Evolutionary conservation across 2,329 filamentous ascomycete genomes (phyloP).

Genomic region (Calonectria montana): DNA sequence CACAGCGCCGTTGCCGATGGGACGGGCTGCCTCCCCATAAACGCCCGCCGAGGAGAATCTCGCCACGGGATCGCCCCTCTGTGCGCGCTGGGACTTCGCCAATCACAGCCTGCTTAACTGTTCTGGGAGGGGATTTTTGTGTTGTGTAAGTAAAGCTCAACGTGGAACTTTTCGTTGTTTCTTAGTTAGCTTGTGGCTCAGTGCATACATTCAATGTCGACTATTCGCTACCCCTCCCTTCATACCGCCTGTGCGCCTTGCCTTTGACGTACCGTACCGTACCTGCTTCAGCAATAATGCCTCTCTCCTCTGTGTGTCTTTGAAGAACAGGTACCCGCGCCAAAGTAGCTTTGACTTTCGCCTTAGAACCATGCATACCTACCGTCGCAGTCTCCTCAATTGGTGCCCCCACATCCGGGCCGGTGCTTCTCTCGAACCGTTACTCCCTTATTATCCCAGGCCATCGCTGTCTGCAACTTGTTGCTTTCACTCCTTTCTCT

Average conservation of each 20-base stretch:
- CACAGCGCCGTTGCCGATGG: constrained; percentile 3
- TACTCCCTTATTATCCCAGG: background rate
- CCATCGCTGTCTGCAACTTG: background rate
- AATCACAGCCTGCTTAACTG: background rate
- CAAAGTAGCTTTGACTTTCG: constrained; percentile 8
- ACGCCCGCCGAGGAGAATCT: background rate
- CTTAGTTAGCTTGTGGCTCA: constrained; percentile 5
- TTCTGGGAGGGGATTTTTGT: background rate
- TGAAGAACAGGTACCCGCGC: background rate
- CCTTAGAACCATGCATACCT: constrained; percentile 8
- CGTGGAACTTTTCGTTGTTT: background rate
- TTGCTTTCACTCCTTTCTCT: background rate
- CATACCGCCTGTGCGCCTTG: background rate
- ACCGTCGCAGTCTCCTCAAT: constrained; percentile 9
- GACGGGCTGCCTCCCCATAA: background rate
- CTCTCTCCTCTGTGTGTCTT: background rate
- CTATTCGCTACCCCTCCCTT: background rate
- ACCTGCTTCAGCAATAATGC: background rate
- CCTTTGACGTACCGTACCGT: background rate
- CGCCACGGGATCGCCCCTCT: background rate
- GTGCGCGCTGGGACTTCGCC: background rate
- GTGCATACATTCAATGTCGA: background rate
- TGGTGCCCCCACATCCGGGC: constrained; percentile 11
- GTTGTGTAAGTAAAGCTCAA: background rate
- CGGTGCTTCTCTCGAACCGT: constrained; percentile 2